Percentiles rank a stretch among this genome's conserved stretches.
Conservation (phyloP, 2,329 filamentous ascomycete genomes). For the Mycocentrospora acerina region DNA sequence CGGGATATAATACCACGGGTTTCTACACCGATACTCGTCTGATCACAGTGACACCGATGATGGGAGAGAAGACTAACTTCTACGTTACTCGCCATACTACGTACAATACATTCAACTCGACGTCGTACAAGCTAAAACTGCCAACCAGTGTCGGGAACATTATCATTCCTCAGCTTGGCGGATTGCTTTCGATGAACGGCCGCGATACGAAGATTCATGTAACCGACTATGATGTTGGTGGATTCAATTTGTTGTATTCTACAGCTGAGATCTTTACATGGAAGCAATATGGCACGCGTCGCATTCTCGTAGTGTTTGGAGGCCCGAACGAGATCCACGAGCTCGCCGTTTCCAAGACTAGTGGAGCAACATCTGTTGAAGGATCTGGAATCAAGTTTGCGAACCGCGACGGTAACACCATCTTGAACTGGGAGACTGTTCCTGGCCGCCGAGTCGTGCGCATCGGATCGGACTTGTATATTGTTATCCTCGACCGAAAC, state of each 20-base stretch:
- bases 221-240: constrained; percentile 63
- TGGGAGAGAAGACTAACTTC: constrained; percentile 57
- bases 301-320: constrained; percentile 63
- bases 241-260: constrained; percentile 61
- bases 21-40: constrained; percentile 36
- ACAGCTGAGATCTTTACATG: constrained; percentile 68
- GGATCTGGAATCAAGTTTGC: constrained; percentile 40
- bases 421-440: constrained; percentile 57
- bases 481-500: constrained; percentile 62
- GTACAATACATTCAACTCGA: constrained; percentile 58
- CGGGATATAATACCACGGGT: constrained; percentile 20
- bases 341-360: constrained; percentile 49
- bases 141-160: constrained; percentile 55
- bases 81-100: constrained; percentile 65
- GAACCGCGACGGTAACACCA: constrained; percentile 46
- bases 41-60: constrained; percentile 62
- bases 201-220: constrained; percentile 67
- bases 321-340: constrained; percentile 63
- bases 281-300: constrained; percentile 59
- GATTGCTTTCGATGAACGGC: constrained; percentile 56
- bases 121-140: constrained; percentile 63
- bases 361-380: constrained; percentile 35
- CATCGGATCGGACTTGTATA: constrained; percentile 49
- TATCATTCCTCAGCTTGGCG: constrained; percentile 59
- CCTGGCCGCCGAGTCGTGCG: constrained; percentile 51